Evolutionary conservation across 225 moss, liverwort and hornwort genomes (phyloP), one percentile per base, ranked within the genome.

Genomic region (Asterella californica): DNA sequence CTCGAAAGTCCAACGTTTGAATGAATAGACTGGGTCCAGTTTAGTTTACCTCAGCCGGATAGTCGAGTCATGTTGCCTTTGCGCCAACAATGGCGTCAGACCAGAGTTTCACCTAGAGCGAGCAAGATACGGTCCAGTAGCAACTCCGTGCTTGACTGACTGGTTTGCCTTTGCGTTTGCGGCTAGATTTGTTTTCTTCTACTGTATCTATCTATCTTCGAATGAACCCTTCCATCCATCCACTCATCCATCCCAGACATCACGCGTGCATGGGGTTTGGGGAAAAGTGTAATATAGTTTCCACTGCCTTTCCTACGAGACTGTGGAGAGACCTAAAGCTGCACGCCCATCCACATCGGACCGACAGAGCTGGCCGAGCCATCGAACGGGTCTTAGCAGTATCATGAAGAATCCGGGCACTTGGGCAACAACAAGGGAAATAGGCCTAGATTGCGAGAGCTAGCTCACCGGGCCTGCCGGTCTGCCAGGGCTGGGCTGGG

Each of bases 361-460:
- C 57, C n/a, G 57, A 22, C 10, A 15, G 15, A 24, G 57, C 15
- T 57, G 57, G n/a, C n/a, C n/a, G n/a, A n/a, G n/a, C n/a, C n/a
- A 19, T 22, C 5, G 5, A 5, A 24, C 57, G 24, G 24, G 57
- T 24, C 0, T 19, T 24, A 57, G 57, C 57, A 18, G 57, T 24
- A 57, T 11, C 57, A 61, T 25, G n/a, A 48, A 48, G 61, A 61
- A 61, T 61, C 61, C 8, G 61, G 6, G 57, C 57, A 57, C 57
- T 57, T n/a, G 11, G 6, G n/a, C n/a, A 25, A 27, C 61, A 61
- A 61, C 61, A 61, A 61, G n/a, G 22, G 22, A 61, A 61, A 61
- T 61, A 61, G 61, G 61, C n/a, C 61, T 61, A 61, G n/a, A 61
- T 61, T 61, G 61, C n/a, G n/a, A 61, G 61, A 61, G 61, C 57